Conservation (phyloP, 495 filamentous ascomycete genomes). For the Xylaria intraflava region DNA sequence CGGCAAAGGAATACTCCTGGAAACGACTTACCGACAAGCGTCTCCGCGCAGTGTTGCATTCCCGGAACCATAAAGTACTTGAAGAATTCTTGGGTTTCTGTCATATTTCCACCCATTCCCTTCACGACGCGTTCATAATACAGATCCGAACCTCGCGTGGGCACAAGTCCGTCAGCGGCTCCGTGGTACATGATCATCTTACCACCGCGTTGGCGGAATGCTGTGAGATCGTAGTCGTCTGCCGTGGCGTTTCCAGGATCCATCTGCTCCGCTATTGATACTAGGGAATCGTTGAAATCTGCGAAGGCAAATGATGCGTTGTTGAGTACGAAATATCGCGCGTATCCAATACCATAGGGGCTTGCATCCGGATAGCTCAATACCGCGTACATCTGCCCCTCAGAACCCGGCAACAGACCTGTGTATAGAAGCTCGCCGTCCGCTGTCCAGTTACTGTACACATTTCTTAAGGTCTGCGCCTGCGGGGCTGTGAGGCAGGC, state of each 20-base stretch:
- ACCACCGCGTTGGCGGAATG: conserved; percentile 42
- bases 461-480: conserved; percentile 44
- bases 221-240: conserved; percentile 40
- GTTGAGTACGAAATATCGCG: conserved; percentile 39
- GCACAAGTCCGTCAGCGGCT: conserved; percentile 41
- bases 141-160: conserved; percentile 32
- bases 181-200: conserved; percentile 55
- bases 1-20: not conserved
- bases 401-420: conserved; percentile 36
- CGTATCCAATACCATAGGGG: conserved; percentile 36
- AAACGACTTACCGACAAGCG: conserved; percentile 9
- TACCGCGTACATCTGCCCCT: conserved; percentile 33
- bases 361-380: conserved; percentile 30
- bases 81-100: conserved; percentile 26
- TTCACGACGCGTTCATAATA: conserved; percentile 41
- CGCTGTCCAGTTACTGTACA: conserved; percentile 48
- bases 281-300: conserved; percentile 32
- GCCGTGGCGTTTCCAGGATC: conserved; percentile 45
- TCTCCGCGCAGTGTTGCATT: conserved; percentile 31
- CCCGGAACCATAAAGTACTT: conserved; percentile 35
- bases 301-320: conserved; percentile 32
- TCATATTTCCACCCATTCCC: conserved; percentile 24
- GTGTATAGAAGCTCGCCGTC: conserved; percentile 53
- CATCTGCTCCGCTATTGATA: conserved; percentile 30
- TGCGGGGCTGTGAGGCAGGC: conserved; percentile 50